phyloP scores from a whole-genome alignment of 129 eudicot genomes.

The Flaveria sonorensis region DNA sequence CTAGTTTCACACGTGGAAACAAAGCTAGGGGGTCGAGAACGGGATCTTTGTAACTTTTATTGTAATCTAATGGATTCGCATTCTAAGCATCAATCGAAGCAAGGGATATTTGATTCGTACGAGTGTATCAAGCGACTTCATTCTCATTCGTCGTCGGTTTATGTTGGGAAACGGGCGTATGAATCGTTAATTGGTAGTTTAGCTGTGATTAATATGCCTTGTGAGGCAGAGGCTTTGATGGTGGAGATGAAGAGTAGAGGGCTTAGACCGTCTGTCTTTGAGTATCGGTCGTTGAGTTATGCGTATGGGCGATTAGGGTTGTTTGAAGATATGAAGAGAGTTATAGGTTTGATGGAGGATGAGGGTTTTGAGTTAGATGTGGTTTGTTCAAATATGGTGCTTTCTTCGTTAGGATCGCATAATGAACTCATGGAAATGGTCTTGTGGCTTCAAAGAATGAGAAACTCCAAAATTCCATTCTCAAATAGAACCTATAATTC shows the following conservation, averaged over 20 bases:
- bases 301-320: constrained; percentile 73
- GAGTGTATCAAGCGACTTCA: constrained; percentile 42
- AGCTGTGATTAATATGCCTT: constrained; percentile 54
- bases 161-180: constrained; percentile 50
- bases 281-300: constrained; percentile 59
- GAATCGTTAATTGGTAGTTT: constrained; percentile 59
- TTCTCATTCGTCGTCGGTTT: constrained; percentile 46
- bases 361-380: constrained; percentile 62
- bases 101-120: constrained; percentile 49
- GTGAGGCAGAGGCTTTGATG: constrained; percentile 60
- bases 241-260: constrained; percentile 60
- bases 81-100: constrained; percentile 53
- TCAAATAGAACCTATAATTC: constrained; percentile 78
- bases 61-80: constrained; percentile 52
- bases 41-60: constrained; percentile 68
- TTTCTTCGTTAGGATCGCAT: constrained; percentile 67
- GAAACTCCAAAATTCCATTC: constrained; percentile 36
- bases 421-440: constrained; percentile 54
- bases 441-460: constrained; percentile 67
- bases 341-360: constrained; percentile 51
- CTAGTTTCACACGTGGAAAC: constrained; percentile 48
- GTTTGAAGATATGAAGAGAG: constrained; percentile 74
- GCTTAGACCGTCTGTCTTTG: constrained; percentile 53
- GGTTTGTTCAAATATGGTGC: constrained; percentile 75
- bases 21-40: constrained; percentile 44